Evolutionary conservation across 495 filamentous ascomycete species (phyloP), one percentile per base, ranked within the genome.

Genomic region (Hypoxylon perforatum): DNA sequence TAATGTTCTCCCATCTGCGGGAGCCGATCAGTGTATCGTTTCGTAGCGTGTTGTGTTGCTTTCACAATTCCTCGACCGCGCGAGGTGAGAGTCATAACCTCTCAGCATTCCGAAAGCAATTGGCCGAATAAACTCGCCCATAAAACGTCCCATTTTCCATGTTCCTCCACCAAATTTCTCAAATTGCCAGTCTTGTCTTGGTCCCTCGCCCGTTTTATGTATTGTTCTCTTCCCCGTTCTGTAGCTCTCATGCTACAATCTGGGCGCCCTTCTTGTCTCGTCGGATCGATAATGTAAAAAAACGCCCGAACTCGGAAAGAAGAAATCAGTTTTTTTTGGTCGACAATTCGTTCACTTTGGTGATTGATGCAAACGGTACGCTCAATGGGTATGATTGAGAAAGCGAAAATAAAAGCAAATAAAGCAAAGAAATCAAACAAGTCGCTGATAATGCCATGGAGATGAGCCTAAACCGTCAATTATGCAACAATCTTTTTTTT

Each of bases 401-500:
- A 75, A 69, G 48, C 28, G 52, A 72, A 73, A 46, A 30, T 38
- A 63, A 41, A 54, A 36, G 11, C 3, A 61, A 59, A 53, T 36
- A 53, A 68, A 68, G 36, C 58, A 68, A 68, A 15, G 45, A 70
- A 63, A 70, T 61, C 60, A 74, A 74, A 52, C 66, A 72, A 70
- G 64, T 73, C 72, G 72, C 72, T 75, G 65, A 73, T 74, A 65
- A 73, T 73, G 70, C 72, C 72, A 72, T 73, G 72, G 72, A 75
- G 66, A 75, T 75, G 67, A 70, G 49, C 69, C 72, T 62, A 51
- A 75, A 73, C 72, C 72, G 69, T 75, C 72, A 73, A 68, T 72
- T 75, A 75, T 75, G 72, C 72, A 73, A 69, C 71, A 74, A 74
- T 74, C 72, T 74, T 74, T 70, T 72, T 71, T 69, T 63, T 71